phyloP scores from a whole-genome alignment of 2,329 filamentous ascomycete species.

The Cytospora schulzeri region DNA sequence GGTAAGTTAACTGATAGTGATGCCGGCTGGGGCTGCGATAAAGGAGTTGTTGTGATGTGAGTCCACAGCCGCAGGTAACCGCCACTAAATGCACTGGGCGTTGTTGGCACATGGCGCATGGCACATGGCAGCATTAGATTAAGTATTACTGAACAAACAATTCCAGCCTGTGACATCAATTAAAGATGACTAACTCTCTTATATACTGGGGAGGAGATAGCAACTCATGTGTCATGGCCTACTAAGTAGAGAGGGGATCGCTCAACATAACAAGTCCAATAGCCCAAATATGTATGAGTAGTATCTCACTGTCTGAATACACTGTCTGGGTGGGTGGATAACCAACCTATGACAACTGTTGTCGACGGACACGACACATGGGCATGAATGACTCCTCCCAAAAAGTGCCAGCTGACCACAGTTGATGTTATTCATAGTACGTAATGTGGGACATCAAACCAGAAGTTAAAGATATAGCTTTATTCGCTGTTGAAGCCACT shows the following conservation, averaged over 20 bases:
- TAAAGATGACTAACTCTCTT: background rate
- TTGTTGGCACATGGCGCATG: background rate
- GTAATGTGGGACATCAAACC: constrained; percentile 15
- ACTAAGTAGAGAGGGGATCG: too few relatives aligned
- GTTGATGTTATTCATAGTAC: constrained; percentile 12
- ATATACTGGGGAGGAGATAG: background rate
- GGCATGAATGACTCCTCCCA: background rate
- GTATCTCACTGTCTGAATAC: too few relatives aligned
- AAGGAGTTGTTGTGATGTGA: too few relatives aligned
- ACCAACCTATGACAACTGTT: background rate
- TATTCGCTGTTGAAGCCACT: background rate
- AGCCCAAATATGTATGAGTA: too few relatives aligned
- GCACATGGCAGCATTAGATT: too few relatives aligned
- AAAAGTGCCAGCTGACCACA: background rate
- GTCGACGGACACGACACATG: background rate
- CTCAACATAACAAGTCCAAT: background rate
- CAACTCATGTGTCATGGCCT: too few relatives aligned
- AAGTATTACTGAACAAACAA: too few relatives aligned
- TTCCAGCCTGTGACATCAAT: background rate
- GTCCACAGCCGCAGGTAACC: constrained; percentile 25
- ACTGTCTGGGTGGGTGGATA: background rate
- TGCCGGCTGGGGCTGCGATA: constrained; percentile 6
- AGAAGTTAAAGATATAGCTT: background rate
- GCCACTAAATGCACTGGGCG: background rate
- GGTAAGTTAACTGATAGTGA: background rate